phyloP scores from a whole-genome alignment of 768 basidiomycete species.

The Boletellus emodensis region DNA sequence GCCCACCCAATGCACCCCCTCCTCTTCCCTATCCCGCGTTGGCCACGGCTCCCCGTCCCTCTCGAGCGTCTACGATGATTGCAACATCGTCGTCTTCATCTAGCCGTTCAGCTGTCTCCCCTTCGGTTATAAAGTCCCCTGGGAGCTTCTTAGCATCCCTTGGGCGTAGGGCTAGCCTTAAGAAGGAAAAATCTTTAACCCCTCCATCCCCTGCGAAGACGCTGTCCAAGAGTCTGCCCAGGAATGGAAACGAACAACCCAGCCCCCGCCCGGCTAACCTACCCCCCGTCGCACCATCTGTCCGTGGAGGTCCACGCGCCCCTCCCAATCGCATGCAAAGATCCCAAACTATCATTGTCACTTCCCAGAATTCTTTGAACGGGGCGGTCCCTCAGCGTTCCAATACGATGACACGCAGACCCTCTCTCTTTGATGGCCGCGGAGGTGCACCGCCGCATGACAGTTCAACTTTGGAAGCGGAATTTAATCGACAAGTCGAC shows the following conservation, averaged over 20 bases:
- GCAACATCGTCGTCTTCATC: slow-evolving; percentile 46
- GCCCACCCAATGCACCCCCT: slow-evolving; percentile 53
- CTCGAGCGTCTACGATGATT: slow-evolving; percentile 31
- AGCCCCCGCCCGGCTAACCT: slow-evolving; percentile 31
- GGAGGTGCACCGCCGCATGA: slow-evolving; percentile 8
- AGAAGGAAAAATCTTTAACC: slow-evolving; percentile 31
- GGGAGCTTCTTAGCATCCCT: slow-evolving; percentile 72
- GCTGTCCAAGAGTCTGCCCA: slow-evolving; percentile 37
- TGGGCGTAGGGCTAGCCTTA: slow-evolving; percentile 63
- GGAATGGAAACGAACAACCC: slow-evolving; percentile 21
- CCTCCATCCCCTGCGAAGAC: slow-evolving; percentile 34
- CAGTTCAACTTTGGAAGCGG: slow-evolving; percentile 28
- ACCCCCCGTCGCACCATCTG: slow-evolving; percentile 40
- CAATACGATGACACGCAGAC: slow-evolving; percentile 27
- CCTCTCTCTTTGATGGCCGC: slow-evolving; percentile 29
- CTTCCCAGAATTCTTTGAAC: slow-evolving; percentile 24
- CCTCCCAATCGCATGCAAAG: slow-evolving; percentile 58
- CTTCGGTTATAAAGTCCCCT: slow-evolving; percentile 39
- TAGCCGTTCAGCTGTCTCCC: slow-evolving; percentile 42
- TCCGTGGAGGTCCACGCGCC: slow-evolving; percentile 75
- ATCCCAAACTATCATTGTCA: slow-evolving; percentile 61
- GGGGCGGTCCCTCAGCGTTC: slow-evolving; percentile 26
- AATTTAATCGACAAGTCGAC: slow-evolving; percentile 66
- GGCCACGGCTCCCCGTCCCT: slow-evolving; percentile 35
- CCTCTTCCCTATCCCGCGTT: slow-evolving; percentile 74